Evolutionary conservation across 345 rosid species (phyloP).

Genomic region (Camelina neglecta): DNA sequence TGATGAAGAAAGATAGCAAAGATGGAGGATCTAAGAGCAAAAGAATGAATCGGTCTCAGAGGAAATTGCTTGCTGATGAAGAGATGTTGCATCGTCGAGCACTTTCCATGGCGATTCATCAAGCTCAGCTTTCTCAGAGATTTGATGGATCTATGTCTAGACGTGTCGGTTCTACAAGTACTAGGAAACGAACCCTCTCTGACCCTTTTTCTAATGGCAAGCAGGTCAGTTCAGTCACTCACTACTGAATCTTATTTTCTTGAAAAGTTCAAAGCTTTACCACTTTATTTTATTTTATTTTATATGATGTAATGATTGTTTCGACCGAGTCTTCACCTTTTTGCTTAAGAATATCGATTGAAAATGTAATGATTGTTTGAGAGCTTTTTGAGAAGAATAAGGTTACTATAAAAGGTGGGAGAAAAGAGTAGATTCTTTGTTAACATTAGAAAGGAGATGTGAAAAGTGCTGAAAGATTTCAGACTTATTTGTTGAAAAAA

Average conservation of each 20-base stretch:
- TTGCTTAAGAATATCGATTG: background rate
- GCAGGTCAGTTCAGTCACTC: constrained; percentile 52
- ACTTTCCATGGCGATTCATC: constrained; percentile 91
- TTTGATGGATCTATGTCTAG: constrained; percentile 99
- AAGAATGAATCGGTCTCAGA: constrained; percentile 80
- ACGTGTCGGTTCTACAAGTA: constrained; percentile 81
- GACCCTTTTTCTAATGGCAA: constrained; percentile 78
- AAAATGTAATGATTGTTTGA: constrained; percentile 25
- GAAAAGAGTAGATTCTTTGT: constrained; percentile 20
- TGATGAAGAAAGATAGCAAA: constrained; percentile 69
- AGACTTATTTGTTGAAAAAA: constrained; percentile 23
- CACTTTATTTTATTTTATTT: background rate
- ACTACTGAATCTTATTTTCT: constrained; percentile 7
- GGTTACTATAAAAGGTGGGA: constrained; percentile 31
- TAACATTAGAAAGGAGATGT: constrained; percentile 20
- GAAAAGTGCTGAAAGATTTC: constrained; percentile 18
- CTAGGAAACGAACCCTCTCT: constrained; percentile 59
- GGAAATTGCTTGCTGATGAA: constrained; percentile 83
- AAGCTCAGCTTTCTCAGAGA: constrained; percentile 87
- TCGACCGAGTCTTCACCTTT: constrained; percentile 25
- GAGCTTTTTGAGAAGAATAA: constrained; percentile 33
- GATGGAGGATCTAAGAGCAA: constrained; percentile 84
- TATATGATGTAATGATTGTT: constrained; percentile 31
- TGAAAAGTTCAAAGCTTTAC: constrained; percentile 25
- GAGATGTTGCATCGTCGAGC: constrained; percentile 92